Evolutionary conservation across 1,139 yeast genomes (phyloP).

Genomic region (Candida buenavistaensis): DNA sequence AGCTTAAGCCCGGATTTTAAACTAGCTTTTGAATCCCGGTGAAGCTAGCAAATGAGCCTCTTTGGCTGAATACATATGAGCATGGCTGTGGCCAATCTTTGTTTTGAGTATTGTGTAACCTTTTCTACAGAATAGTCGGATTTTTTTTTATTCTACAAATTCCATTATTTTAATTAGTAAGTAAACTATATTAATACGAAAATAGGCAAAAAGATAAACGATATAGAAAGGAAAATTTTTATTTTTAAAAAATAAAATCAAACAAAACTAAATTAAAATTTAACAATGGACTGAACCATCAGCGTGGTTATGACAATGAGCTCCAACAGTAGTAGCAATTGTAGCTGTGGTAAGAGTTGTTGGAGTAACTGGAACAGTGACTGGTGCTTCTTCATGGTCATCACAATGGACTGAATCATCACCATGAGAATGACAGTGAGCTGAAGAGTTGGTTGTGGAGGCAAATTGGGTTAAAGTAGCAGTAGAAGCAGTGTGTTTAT

Average conservation of each 20-base stretch:
- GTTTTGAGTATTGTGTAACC: too few relatives aligned
- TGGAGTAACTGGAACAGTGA: background rate
- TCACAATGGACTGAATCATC: background rate
- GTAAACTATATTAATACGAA: too few relatives aligned
- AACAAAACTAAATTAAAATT: too few relatives aligned
- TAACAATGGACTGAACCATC: slow-evolving; percentile 21
- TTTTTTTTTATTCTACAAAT: too few relatives aligned
- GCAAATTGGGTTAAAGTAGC: slow-evolving; percentile 8
- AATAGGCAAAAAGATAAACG: too few relatives aligned
- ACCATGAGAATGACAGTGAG: background rate
- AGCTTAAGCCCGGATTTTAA: too few relatives aligned
- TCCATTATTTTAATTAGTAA: too few relatives aligned
- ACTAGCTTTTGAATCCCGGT: too few relatives aligned
- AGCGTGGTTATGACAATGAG: slow-evolving; percentile 22
- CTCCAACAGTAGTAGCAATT: slow-evolving; percentile 6
- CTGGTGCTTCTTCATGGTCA: background rate
- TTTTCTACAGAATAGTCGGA: too few relatives aligned
- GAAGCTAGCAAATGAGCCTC: too few relatives aligned
- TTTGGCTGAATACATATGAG: too few relatives aligned
- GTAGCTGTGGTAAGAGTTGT: slow-evolving; percentile 1
- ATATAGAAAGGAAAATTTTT: background rate
- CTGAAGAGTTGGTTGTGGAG: background rate
- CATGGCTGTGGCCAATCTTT: too few relatives aligned
- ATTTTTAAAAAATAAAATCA: background rate
- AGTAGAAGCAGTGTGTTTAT: slow-evolving; percentile 4